These are phyloP conservation scores for Cucurbita moschata DNA, from an alignment of 306 rosid species.

Conservation along the genomic window DNA sequence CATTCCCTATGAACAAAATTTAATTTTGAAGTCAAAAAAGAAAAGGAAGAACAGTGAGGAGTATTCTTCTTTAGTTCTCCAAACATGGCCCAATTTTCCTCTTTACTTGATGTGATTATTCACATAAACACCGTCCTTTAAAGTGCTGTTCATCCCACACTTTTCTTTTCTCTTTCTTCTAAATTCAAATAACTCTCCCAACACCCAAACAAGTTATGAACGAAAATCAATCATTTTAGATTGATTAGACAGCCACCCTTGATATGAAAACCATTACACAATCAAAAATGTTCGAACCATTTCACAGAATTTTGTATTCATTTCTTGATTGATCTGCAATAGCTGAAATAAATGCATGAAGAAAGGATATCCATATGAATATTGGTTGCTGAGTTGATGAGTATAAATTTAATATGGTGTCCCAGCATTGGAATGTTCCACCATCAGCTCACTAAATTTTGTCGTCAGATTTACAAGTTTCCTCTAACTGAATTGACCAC, in stretches of 20 bases:
- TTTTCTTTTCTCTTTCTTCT: not conserved
- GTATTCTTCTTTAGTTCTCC: not conserved
- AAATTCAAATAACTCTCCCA: not conserved
- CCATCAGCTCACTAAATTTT: conserved; percentile 11
- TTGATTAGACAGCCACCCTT: not conserved
- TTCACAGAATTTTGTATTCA: not conserved
- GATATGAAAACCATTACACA: conserved; percentile 4
- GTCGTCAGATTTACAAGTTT: conserved; percentile 6
- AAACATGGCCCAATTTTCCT: not conserved
- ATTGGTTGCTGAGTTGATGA: conserved; percentile 2
- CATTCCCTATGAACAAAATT: no score
- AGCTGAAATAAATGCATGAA: conserved; percentile 1
- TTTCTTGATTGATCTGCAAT: not conserved
- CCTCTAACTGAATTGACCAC: conserved; percentile 2
- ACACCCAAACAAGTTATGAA: not conserved
- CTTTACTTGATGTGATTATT: conserved; percentile 7
- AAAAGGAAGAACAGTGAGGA: not conserved
- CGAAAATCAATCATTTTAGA: not conserved
- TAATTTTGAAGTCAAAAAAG: not conserved
- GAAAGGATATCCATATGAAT: not conserved
- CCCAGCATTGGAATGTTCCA: conserved; percentile 10
- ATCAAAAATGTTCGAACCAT: not conserved
- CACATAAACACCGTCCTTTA: not conserved
- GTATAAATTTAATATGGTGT: not conserved
- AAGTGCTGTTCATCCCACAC: not conserved